Base-by-base conservation (phyloP, 2,329 filamentous ascomycete genomes). In the Lasiodiplodia hormozganensis region DNA sequence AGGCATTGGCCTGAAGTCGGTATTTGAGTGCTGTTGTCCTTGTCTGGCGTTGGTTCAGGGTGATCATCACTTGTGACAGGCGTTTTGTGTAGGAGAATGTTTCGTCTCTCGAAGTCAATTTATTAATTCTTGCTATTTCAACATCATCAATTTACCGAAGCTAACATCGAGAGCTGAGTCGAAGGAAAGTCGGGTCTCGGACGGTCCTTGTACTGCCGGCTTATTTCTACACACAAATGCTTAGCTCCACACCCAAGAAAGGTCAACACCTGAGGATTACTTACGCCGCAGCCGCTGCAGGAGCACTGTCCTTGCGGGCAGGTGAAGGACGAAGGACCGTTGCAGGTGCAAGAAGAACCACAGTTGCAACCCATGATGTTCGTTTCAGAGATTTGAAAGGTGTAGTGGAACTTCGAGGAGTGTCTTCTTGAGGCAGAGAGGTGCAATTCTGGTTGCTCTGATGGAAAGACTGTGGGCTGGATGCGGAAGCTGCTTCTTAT, bases 261-360 rank as follows among this genome's bases (percentile, higher is more conserved):
- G 8, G 10, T 1, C 12, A 25, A 23, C 51, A 31, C 23, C 12
- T 1, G 8, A 14, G 3, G 23, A 23, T 8, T 3, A 52, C 60
- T 51, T 34, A 62, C 60, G 60, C 60, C 60, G 47, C 60, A 62
- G 60, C 60, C 28, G 31, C 43, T 52, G 60, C 60, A 62, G 28
- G 60, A 51, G 60, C 60, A 62, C n/a, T 25, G 18, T 51, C 60
- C 60, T 28, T 43, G 36, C 10, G 43, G n/a, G 25, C 60, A 62
- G 31, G 43, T 62, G 60, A 43, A 62, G 43, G 43, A 23, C 18
- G 11, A 11, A 12, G 60, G 60, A 3, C 60, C 60, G 60, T 52
- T 62, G 47, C 60, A 62, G 60, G 40, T 14, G 43, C 60, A 62
- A 51, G 60, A 36, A 18, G 60, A 62, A 8, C 60, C 60, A 31